Evolutionary conservation across 345 rosid species (phyloP).

Genomic region (Clausena lansium): DNA sequence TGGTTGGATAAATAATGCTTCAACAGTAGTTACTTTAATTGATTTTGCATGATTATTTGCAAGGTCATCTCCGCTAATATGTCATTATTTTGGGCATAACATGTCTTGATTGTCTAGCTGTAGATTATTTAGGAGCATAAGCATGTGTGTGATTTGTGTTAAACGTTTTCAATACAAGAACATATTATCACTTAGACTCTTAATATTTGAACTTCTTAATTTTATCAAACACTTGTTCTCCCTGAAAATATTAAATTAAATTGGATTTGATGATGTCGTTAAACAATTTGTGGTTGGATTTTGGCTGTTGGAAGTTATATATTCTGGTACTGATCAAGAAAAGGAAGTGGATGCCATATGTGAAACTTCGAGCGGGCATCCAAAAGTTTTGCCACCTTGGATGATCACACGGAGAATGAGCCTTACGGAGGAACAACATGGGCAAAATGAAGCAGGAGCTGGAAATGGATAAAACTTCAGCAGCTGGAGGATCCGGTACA

Average conservation of each 20-base stretch:
- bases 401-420: constrained; percentile 89
- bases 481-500: constrained; percentile 23
- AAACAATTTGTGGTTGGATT: constrained; percentile 2
- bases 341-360: constrained; percentile 67
- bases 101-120: too few relatives aligned
- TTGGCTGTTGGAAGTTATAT: constrained; percentile 84
- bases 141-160: too few relatives aligned
- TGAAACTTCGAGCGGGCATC: constrained; percentile 42
- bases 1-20: too few relatives aligned
- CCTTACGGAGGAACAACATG: constrained; percentile 82
- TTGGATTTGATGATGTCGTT: background rate
- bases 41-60: too few relatives aligned
- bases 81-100: too few relatives aligned
- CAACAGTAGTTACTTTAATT: too few relatives aligned
- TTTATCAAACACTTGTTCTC: too few relatives aligned
- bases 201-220: too few relatives aligned
- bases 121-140: too few relatives aligned
- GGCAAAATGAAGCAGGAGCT: constrained; percentile 64
- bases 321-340: constrained; percentile 57
- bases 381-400: constrained; percentile 88
- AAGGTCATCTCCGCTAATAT: too few relatives aligned
- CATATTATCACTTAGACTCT: too few relatives aligned
- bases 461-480: constrained; percentile 55
- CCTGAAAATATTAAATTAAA: background rate
- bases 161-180: too few relatives aligned